Base-by-base conservation (phyloP, 148 eudicot species). In the Tetragonia tetragonoides region DNA sequence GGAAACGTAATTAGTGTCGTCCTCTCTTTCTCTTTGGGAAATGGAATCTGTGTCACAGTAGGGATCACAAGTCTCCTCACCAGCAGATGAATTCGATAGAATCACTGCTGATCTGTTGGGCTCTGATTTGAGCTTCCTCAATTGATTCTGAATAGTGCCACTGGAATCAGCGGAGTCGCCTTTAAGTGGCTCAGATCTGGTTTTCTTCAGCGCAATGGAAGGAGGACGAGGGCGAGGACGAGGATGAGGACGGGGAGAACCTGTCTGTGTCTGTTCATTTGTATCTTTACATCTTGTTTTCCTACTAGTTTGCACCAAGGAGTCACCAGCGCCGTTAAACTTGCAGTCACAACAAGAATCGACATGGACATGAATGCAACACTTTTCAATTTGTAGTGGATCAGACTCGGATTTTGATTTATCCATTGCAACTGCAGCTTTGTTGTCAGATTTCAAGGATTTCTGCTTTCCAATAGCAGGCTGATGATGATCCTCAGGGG, bases 91-190 rank as follows among this genome's bases (percentile, higher is more conserved):
- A 59, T 59, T 20, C 20, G 62, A 18, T 21, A 18, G 5, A 21
- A 17, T 59, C 6, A 59, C 23, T 17, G 21, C 1, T 54, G 20
- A 10, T 20, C 62, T 59, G 62, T 17, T 20, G 59, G 59, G 59
- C 71, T 78, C 87, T 18, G 84, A 80, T 76, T 86, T 83, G n/a
- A 56, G 59, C 61, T 84, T 84, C 71, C 83, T 74, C 81, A 86
- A 73, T 41, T 78, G 84, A 73, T 47, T 39, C 70, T 63, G 54
- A 64, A 41, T 68, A 53, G 68, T 74, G 62, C 23, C 23, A 59
- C 21, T 59, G 62, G 5, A 10, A 54, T 54, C 62, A 20, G 62
- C 5, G 11, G 66, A 6, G 40, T 42, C 11, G n/a, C 23, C 68
- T 41, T 56, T 78, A 3, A 24, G 56, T 4, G 81, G 74, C n/a